A percentile compares a stretch with the other conserved stretches of the same genome.
phyloP scores from a whole-genome alignment of 768 basidiomycete species.

The Russula earlei region DNA sequence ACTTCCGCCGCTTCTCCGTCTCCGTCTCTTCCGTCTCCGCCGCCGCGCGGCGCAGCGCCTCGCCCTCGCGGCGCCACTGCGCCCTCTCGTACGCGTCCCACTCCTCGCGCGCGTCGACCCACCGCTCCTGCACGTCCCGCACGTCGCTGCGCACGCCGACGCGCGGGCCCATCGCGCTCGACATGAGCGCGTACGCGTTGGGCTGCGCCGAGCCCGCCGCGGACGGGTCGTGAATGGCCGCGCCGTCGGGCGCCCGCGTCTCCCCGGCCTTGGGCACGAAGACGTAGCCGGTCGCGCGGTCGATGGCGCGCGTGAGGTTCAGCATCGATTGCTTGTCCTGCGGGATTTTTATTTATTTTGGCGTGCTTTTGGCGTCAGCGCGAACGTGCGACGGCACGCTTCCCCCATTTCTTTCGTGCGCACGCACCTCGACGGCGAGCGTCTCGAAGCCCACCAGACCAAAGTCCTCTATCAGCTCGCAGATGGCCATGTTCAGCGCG shows the following conservation, averaged over 20 bases:
- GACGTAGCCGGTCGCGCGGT: constrained; percentile 87
- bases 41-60: constrained; percentile 35
- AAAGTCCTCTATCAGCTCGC: constrained; percentile 90
- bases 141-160: constrained; percentile 44
- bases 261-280: constrained; percentile 37
- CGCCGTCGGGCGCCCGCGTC: constrained; percentile 26
- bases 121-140: constrained; percentile 83
- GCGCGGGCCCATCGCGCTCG: constrained; percentile 49
- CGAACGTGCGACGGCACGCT: too few relatives aligned
- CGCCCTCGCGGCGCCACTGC: constrained; percentile 72
- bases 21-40: too few relatives aligned
- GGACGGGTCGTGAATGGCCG: constrained; percentile 27
- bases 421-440: constrained; percentile 77
- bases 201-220: constrained; percentile 38
- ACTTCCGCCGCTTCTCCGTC: constrained; percentile 22
- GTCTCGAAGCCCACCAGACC: constrained; percentile 94
- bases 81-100: constrained; percentile 76
- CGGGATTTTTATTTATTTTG: neutral
- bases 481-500: constrained; percentile 81
- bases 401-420: too few relatives aligned
- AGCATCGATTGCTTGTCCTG: constrained; percentile 96
- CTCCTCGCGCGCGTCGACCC: constrained; percentile 77
- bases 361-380: neutral
- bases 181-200: constrained; percentile 60
- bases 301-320: constrained; percentile 71